Base-by-base conservation (phyloP, 805 yeast genomes). In the Scheffersomyces lignosus region DNA sequence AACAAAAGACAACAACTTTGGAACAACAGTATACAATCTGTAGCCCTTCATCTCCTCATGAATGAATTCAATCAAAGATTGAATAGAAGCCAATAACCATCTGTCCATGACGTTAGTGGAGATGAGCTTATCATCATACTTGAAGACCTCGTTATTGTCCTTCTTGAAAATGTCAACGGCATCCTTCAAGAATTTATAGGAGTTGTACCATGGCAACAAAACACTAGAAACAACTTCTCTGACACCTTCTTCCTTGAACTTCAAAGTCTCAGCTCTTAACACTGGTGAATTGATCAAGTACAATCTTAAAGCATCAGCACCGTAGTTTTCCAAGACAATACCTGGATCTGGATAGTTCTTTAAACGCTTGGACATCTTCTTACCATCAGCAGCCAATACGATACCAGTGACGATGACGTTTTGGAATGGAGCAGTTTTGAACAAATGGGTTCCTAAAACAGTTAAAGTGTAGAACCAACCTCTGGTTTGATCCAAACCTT, bases 391-490 rank as follows among this genome's bases (percentile, higher is more conserved):
- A 31, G 99, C 99, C 51, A 93, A 77, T 30, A 93, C 96, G 59
- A 93, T 87, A 75, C 99, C 99, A 29, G 89, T 75, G 35, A 93
- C 99, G 62, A 93, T 87, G 47, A 90, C 96, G 64, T 93, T 93
- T 66, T 91, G 73, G 75, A 85, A 93, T 33, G 99, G 98, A 46
- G 95, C 95, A 41, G 82, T 78, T 56, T 85, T 83, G 71, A 93
- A 93, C 54, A 93, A 71, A 54, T 91, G 97, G 40, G 96, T 87
- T 64, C 98, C 99, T 56, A 93, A 76, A 16, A 93, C 96, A 31
- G 95, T 83, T 63, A 93, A 76, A 36, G 99, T 93, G 68, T 93
- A 93, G 71, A 93, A 93, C 99, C 99, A 93, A 62, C 99, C 99
- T 80, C 99, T 87, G 41, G 99, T 93, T 74, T 93, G 99, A 70